Evolutionary conservation across 169 alveolate species (phyloP).

Genomic region (Plasmodium chabaudi): DNA sequence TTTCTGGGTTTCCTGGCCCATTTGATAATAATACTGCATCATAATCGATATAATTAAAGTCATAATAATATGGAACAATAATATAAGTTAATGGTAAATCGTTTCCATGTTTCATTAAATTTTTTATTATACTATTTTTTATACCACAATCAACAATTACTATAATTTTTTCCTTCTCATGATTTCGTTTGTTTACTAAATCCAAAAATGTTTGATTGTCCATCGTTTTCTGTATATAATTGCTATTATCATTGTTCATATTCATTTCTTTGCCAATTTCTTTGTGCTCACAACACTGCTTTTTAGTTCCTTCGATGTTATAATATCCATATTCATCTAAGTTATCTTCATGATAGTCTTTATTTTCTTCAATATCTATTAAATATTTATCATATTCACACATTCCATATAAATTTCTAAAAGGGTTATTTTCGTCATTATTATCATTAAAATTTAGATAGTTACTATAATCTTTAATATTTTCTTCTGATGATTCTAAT

Average conservation of each 20-base stretch:
- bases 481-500: constrained; percentile 55
- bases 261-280: constrained; percentile 41
- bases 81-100: constrained; percentile 72
- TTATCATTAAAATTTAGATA: neutral
- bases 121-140: constrained; percentile 88
- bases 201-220: constrained; percentile 34
- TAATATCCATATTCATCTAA: constrained; percentile 70
- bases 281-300: constrained; percentile 51
- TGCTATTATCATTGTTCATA: constrained; percentile 43
- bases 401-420: constrained; percentile 20
- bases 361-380: constrained; percentile 46
- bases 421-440: constrained; percentile 31
- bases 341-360: constrained; percentile 26
- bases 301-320: constrained; percentile 20
- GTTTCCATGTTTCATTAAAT: constrained; percentile 68
- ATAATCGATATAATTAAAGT: constrained; percentile 83
- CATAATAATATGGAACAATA: constrained; percentile 85
- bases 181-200: constrained; percentile 38
- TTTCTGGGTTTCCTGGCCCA: constrained; percentile 92
- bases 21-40: constrained; percentile 90
- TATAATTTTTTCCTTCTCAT: constrained; percentile 77
- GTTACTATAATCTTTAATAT: constrained; percentile 24
- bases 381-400: constrained; percentile 66
- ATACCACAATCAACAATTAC: constrained; percentile 90
- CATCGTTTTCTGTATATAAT: constrained; percentile 19